These are phyloP conservation scores for Xylaria multiplex DNA, from an alignment of 2,329 filamentous ascomycete genomes.

Conservation along the genomic window DNA sequence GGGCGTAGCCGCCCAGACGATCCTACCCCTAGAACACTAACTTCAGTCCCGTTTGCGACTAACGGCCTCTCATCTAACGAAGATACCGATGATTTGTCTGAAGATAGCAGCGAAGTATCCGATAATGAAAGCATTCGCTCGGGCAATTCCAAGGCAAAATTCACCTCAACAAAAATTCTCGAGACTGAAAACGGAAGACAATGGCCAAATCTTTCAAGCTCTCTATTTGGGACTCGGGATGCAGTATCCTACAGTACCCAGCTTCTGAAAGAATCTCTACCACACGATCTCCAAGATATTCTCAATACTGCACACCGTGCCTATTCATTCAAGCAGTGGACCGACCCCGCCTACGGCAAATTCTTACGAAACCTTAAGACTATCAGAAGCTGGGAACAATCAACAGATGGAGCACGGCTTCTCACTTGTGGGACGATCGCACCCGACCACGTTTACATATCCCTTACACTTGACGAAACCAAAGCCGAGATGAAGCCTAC, in stretches of 20 bases:
- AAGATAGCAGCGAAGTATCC: conserved; percentile 17
- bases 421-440: conserved; percentile 50
- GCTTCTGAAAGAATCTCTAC: conserved; percentile 41
- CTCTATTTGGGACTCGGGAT: conserved; percentile 34
- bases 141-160: conserved; percentile 6
- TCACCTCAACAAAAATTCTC: conserved; percentile 25
- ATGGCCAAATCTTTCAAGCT: conserved; percentile 33
- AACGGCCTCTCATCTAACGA: conserved; percentile 36
- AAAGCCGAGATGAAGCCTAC: conserved; percentile 43
- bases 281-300: conserved; percentile 42
- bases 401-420: conserved; percentile 49
- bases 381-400: conserved; percentile 60
- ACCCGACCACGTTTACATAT: conserved; percentile 54
- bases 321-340: conserved; percentile 35
- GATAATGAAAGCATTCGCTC: conserved; percentile 25
- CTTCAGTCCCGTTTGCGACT: conserved; percentile 28
- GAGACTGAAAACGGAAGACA: conserved; percentile 17
- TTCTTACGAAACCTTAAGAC: conserved; percentile 48
- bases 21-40: not conserved
- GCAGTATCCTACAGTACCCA: conserved; percentile 34
- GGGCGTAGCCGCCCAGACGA: conserved; percentile 2
- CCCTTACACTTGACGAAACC: conserved; percentile 45
- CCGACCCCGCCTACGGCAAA: conserved; percentile 41
- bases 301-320: conserved; percentile 33
- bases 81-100: conserved; percentile 29